Base-by-base conservation (phyloP, 495 filamentous ascomycete genomes). In the Penicillium alfredii region DNA sequence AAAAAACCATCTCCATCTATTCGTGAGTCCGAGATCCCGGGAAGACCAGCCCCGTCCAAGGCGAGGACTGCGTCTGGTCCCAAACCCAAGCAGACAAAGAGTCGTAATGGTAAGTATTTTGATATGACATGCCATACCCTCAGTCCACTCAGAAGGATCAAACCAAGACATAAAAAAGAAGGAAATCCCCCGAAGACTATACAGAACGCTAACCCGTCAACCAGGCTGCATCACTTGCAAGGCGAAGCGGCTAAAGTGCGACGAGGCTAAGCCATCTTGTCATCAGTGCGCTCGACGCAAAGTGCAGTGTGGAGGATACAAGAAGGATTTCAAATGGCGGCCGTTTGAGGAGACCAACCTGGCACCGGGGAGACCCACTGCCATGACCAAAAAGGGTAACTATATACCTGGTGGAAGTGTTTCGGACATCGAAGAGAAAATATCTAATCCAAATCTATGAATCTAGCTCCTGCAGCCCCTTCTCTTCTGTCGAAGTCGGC, bases 291-390 rank as follows among this genome's bases (percentile, higher is more conserved):
- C 76, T 24, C 76, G 78, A 35, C 74, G 85, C 16, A 78, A 74
- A 36, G 82, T 88, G 10, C 54, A 61, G 10, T 89, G 84, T 53
- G 84, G 83, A 20, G 84, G 84, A 11, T 89, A 88, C 56, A 84
- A 80, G 53, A 89, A 84, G 57, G 81, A 85, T 50, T 86, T 86
- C 64, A 88, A 88, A 72, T 88, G 84, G 84, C 71, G 82, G 21
- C 72, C 82, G 2, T 86, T 87, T 46, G 84, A 84, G 49, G 84
- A 87, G 49, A 67, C 72, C 31, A 77, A 61, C 33, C 61, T 82
- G 39, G 58, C 58, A n/a, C 64, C 67, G 33, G 80, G 76, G 44
- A 42, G 42, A 6, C 39, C 57, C 13, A 49, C 60, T 28, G 37
- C 49, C 14, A 76, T 66, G 49, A 26, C 48, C 19, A 76, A 71